These are phyloP conservation scores for Amanita jacksonii DNA, from an alignment of 768 basidiomycete genomes.

Conservation along the genomic window DNA sequence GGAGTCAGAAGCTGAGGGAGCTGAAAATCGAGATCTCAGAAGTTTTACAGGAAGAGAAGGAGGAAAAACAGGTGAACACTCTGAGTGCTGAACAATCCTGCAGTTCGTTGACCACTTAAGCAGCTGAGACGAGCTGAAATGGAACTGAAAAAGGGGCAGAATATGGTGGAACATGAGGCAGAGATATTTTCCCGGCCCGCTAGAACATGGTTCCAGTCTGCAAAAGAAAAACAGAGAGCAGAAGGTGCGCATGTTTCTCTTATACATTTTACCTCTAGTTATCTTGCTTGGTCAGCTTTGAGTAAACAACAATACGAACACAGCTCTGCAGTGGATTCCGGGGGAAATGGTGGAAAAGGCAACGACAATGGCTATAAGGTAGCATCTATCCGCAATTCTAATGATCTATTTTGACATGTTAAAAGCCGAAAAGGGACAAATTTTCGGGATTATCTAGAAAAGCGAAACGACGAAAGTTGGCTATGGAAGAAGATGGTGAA, in stretches of 20 bases:
- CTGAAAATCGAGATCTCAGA: slow-evolving; percentile 71
- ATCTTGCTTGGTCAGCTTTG: slow-evolving; percentile 34
- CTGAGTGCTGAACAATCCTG: not conserved
- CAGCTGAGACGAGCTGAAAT: slow-evolving; percentile 89
- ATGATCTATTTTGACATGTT: not conserved
- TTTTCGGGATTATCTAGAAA: slow-evolving; percentile 79
- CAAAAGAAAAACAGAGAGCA: slow-evolving; percentile 71
- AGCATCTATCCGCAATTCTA: slow-evolving; percentile 10
- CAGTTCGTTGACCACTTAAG: not conserved
- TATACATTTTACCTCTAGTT: not conserved
- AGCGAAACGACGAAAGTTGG: slow-evolving; percentile 82
- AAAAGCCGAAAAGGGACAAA: slow-evolving; percentile 67
- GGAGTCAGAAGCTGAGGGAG: slow-evolving; percentile 56
- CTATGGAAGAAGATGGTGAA: slow-evolving; percentile 70
- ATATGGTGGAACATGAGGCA: slow-evolving; percentile 85
- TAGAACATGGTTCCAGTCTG: slow-evolving; percentile 96
- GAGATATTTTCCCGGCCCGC: slow-evolving; percentile 93
- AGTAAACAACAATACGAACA: slow-evolving; percentile 72
- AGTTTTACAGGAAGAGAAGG: slow-evolving; percentile 85
- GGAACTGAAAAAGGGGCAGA: slow-evolving; percentile 91
- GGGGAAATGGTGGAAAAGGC: slow-evolving; percentile 27
- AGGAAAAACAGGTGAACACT: slow-evolving; percentile 73
- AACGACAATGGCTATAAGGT: slow-evolving; percentile 34
- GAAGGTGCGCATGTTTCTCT: slow-evolving; percentile 42
- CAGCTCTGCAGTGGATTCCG: slow-evolving; percentile 24